A percentile compares a stretch with the other conserved stretches of the same genome.
Conservation (phyloP, 805 yeast genomes). For the Debaryomyces tyrocola region DNA sequence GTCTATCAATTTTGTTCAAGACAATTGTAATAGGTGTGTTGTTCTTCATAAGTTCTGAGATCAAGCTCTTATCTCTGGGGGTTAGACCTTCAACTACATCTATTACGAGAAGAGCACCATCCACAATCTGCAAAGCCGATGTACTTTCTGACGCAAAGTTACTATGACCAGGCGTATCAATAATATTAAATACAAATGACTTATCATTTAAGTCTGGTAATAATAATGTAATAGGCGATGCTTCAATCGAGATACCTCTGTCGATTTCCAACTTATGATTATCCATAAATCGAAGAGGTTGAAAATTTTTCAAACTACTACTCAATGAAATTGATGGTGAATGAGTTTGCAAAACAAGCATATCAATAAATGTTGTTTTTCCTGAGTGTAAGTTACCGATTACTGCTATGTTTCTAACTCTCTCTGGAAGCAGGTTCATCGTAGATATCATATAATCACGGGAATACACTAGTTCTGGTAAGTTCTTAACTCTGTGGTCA, state of each 20-base stretch:
- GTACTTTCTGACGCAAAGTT: conserved; percentile 78
- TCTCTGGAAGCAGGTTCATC: conserved; percentile 51
- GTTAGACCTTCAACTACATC: conserved; percentile 86
- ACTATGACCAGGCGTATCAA: conserved; percentile 93
- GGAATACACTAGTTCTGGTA: conserved; percentile 64
- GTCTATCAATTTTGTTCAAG: conserved; percentile 80
- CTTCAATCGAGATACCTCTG: conserved; percentile 67
- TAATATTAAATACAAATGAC: conserved; percentile 58
- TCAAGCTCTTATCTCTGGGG: conserved; percentile 47
- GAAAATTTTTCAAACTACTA: conserved; percentile 36
- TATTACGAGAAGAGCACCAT: conserved; percentile 68
- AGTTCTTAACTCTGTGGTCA: conserved; percentile 17
- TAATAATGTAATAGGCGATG: conserved; percentile 62
- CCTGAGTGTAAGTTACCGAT: conserved; percentile 87
- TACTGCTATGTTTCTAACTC: conserved; percentile 70
- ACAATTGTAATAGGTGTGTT: conserved; percentile 58
- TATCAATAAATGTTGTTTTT: conserved; percentile 76
- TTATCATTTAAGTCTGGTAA: conserved; percentile 50
- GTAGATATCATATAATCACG: conserved; percentile 59
- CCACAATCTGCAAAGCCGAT: conserved; percentile 57
- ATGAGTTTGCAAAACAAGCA: conserved; percentile 68
- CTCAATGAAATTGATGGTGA: conserved; percentile 22
- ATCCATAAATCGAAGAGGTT: conserved; percentile 66
- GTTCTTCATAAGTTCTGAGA: conserved; percentile 52
- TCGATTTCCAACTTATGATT: conserved; percentile 66